Conservation (phyloP, 2,329 filamentous ascomycete genomes). For the Teratosphaeria destructans region DNA sequence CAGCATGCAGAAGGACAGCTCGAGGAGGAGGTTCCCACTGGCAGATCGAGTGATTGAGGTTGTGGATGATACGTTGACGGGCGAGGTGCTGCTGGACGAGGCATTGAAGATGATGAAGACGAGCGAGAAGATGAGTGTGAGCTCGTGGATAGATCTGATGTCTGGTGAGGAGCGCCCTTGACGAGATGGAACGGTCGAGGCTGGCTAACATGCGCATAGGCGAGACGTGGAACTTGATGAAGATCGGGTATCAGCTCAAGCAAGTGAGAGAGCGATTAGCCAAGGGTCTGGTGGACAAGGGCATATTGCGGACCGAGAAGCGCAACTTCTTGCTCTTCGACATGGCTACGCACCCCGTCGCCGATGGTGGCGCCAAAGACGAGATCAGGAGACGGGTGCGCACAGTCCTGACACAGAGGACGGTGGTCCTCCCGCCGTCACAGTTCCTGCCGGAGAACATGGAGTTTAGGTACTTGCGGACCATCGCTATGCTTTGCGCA, state of each 20-base stretch:
- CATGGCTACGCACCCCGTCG: slow-evolving; percentile 97
- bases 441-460: slow-evolving; percentile 89
- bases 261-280: slow-evolving; percentile 95
- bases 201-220: slow-evolving; percentile 44
- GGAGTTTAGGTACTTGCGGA: slow-evolving; percentile 87
- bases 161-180: slow-evolving; percentile 58
- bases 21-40: slow-evolving; percentile 80
- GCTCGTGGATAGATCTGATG: slow-evolving; percentile 98
- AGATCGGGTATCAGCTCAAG: slow-evolving; percentile 98
- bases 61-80: slow-evolving; percentile 89
- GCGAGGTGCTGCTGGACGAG: slow-evolving; percentile 94
- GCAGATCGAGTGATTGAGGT: slow-evolving; percentile 94
- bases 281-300: slow-evolving; percentile 97
- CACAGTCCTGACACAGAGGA: slow-evolving; percentile 85
- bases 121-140: slow-evolving; percentile 99
- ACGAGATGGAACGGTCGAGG: background rate
- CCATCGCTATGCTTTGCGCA: slow-evolving; percentile 91
- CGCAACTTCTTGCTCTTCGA: slow-evolving; percentile 99
- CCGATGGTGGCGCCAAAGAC: slow-evolving; percentile 92
- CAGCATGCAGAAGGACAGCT: slow-evolving; percentile 96
- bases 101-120: slow-evolving; percentile 99
- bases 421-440: slow-evolving; percentile 74
- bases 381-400: slow-evolving; percentile 89
- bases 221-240: slow-evolving; percentile 99
- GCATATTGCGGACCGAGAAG: slow-evolving; percentile 95